Evolutionary conservation across 1,139 yeast species (phyloP).

Genomic region (Protomyces arabidopsidicola): DNA sequence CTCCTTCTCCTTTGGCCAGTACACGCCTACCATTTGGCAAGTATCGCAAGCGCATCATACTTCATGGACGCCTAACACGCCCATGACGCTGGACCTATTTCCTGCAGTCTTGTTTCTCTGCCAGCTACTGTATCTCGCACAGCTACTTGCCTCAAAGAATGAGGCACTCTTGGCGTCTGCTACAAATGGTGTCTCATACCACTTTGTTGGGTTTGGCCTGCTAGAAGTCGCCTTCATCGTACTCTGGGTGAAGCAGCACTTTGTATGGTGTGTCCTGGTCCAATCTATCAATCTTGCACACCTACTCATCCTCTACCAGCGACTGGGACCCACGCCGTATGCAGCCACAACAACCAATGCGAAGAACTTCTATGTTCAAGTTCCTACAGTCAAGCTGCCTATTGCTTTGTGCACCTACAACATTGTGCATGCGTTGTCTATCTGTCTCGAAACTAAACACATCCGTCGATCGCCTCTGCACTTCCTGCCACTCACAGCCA

Average conservation of each 20-base stretch:
- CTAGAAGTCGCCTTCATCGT: conserved; percentile 10
- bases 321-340: conserved; percentile 14
- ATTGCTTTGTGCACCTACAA: neutral
- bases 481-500: neutral
- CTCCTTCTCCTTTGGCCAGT: conserved; percentile 11
- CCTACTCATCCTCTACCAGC: neutral
- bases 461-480: neutral
- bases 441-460: neutral
- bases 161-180: conserved; percentile 20
- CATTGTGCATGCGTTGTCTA: neutral
- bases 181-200: conserved; percentile 17
- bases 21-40: conserved; percentile 13
- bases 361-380: conserved; percentile 10
- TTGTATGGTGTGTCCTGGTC: neutral
- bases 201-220: conserved; percentile 6
- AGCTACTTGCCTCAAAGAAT: conserved; percentile 4
- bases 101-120: conserved; percentile 10
- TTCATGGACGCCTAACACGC: conserved; percentile 8
- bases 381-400: conserved; percentile 18
- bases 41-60: conserved; percentile 11
- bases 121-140: conserved; percentile 7
- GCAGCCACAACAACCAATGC: neutral
- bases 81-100: conserved; percentile 20
- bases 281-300: conserved; percentile 1
- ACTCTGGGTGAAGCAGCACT: conserved; percentile 6